Evolutionary conservation across 75 land plant genomes (phyloP).

Genomic region (Isoetes taiwanensis): DNA sequence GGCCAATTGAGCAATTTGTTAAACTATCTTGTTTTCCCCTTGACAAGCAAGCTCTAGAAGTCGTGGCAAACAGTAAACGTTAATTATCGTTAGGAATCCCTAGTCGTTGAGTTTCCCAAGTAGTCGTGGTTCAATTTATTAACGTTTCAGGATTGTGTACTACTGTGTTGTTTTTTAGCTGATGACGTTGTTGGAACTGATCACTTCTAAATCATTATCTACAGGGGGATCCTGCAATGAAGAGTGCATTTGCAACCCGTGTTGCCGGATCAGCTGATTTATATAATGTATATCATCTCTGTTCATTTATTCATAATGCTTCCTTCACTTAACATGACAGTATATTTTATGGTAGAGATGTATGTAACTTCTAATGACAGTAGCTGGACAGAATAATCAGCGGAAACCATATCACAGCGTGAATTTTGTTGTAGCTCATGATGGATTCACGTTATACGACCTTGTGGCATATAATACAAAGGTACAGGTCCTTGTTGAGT

Average conservation of each 20-base stretch:
- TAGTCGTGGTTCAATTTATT: no score
- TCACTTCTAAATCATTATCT: no score
- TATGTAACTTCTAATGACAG: neutral
- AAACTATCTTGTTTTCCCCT: no score
- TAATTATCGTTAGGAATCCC: no score
- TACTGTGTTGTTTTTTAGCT: no score
- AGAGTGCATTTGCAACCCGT: conserved; percentile 81
- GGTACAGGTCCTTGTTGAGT: conserved; percentile 26
- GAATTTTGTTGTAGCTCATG: conserved; percentile 96
- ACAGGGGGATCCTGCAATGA: conserved; percentile 83
- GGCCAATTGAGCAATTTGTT: no score
- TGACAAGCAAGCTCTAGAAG: no score
- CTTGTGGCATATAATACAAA: conserved; percentile 88
- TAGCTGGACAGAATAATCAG: conserved; percentile 38
- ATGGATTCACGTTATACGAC: conserved; percentile 88
- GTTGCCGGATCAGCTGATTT: conserved; percentile 85
- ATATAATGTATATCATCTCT: conserved; percentile 35
- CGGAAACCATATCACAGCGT: conserved; percentile 86
- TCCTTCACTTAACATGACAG: neutral
- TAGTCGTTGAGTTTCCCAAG: no score
- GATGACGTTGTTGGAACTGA: no score
- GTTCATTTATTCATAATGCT: neutral
- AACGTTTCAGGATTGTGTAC: no score
- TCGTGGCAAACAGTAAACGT: no score
- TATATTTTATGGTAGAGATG: neutral